These are phyloP conservation scores for Acer saccharum DNA, from an alignment of 345 rosid genomes.

Conservation along the genomic window DNA sequence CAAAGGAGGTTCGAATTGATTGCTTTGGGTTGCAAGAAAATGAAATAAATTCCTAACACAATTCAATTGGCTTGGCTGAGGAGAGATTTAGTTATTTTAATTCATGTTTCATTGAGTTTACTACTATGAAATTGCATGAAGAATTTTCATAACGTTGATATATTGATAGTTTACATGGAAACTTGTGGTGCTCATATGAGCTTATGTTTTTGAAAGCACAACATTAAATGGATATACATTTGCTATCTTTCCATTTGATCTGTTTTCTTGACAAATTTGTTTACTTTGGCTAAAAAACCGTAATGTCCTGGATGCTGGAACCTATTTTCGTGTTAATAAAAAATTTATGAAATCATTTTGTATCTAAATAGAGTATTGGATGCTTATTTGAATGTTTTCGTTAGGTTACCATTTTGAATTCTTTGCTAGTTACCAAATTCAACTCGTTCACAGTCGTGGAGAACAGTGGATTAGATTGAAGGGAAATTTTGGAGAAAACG, in stretches of 20 bases:
- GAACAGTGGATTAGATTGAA: no score
- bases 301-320: neutral
- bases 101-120: no score
- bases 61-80: neutral
- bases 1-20: no score
- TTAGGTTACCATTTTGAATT: neutral
- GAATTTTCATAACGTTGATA: neutral
- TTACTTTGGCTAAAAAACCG: no score
- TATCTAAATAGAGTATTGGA: neutral
- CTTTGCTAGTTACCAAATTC: slow-evolving; percentile 49
- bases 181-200: neutral
- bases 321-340: neutral
- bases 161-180: neutral
- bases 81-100: neutral
- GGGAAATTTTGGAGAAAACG: no score
- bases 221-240: neutral
- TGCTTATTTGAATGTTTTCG: neutral
- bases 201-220: no score
- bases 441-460: slow-evolving; percentile 16
- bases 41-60: neutral
- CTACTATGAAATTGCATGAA: neutral
- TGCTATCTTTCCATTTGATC: no score
- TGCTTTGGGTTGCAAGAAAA: no score
- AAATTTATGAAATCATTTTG: neutral
- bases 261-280: no score